Base-by-base conservation (phyloP, 2,329 filamentous ascomycete genomes). In the Colletotrichum zoysiae region DNA sequence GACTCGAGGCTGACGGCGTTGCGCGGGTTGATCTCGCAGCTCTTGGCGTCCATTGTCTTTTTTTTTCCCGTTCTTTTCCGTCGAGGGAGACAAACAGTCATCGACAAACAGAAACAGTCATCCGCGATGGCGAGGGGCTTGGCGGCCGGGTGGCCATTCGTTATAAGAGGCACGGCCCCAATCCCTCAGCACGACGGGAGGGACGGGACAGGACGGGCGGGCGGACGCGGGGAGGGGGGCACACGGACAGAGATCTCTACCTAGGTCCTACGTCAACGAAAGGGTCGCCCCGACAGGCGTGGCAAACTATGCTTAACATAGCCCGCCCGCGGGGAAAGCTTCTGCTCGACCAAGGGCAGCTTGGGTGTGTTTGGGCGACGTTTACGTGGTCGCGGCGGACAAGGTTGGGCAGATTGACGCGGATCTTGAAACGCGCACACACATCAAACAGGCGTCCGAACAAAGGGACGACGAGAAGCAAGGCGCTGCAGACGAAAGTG, bases 401-500 rank as follows among this genome's bases (percentile, higher is more conserved):
- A 67, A 70, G 56, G 68, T 70, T 70, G 50, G 68, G 68, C 67
- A 56, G 50, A 33, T 50, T 38, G 23, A 18, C 33, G 35, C 23
- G 33, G 38, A 42, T 30, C 26, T 61, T 67, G 64, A 67, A 67
- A 61, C 63, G 57, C 4, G 68, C 68, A 46, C 56, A 57, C 50
- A 67, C 42, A 61, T 59, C 51, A 71, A 73, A 50, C 74, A 67
- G 33, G 67, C 70, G 40, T 73, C 72, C 64, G 58, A 75, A 73
- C 42, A 53, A 74, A 20, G 20, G 12, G 46, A 48, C 46, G 46
- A 12, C 20, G 4, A 48, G 4, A 12, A 23, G 46, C 9, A 48
- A 48, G 46, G n/a, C 5, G 20, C 46, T 5, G 46, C 2, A n/a
- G 18, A 2, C 9, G 5, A 48, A 71, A 12, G 12, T 7, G 7